A percentile compares a stretch with the other conserved stretches of the same genome.
These are phyloP conservation scores for Amanita polypyramis DNA, from an alignment of 768 basidiomycete species.

Conservation along the genomic window DNA sequence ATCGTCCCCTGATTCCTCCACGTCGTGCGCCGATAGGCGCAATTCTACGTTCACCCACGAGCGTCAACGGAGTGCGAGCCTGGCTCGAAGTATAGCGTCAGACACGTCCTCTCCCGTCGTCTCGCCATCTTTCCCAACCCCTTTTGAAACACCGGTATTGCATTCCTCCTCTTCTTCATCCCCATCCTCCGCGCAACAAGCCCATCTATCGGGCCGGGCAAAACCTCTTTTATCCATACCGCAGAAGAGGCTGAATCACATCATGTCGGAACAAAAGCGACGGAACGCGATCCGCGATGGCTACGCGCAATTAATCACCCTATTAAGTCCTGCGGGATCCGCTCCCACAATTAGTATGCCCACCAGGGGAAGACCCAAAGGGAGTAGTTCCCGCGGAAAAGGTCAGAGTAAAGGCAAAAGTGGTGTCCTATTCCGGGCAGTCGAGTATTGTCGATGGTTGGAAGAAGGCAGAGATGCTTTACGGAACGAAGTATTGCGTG, in stretches of 20 bases:
- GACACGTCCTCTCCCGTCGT: slow-evolving; percentile 18
- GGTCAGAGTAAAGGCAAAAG: slow-evolving; percentile 80
- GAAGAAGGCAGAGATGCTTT: slow-evolving; percentile 73
- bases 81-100: slow-evolving; percentile 18
- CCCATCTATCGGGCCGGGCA: slow-evolving; percentile 21
- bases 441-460: slow-evolving; percentile 79
- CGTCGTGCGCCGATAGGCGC: slow-evolving; percentile 16
- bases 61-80: slow-evolving; percentile 15
- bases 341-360: slow-evolving; percentile 64
- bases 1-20: slow-evolving; percentile 30
- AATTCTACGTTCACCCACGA: slow-evolving; percentile 14
- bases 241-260: slow-evolving; percentile 86
- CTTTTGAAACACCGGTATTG: slow-evolving; percentile 6
- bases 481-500: slow-evolving; percentile 50
- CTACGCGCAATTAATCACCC: slow-evolving; percentile 73
- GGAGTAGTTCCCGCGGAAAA: slow-evolving; percentile 57
- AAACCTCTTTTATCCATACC: slow-evolving; percentile 72
- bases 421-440: slow-evolving; percentile 78
- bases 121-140: slow-evolving; percentile 4
- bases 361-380: slow-evolving; percentile 71
- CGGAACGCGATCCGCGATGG: slow-evolving; percentile 87
- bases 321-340: slow-evolving; percentile 71
- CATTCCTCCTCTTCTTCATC: slow-evolving; percentile 11
- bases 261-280: slow-evolving; percentile 90
- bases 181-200: slow-evolving; percentile 9